These are phyloP conservation scores for Fusarium nisikadoi DNA, from an alignment of 2,329 filamentous ascomycete genomes.

Conservation along the genomic window DNA sequence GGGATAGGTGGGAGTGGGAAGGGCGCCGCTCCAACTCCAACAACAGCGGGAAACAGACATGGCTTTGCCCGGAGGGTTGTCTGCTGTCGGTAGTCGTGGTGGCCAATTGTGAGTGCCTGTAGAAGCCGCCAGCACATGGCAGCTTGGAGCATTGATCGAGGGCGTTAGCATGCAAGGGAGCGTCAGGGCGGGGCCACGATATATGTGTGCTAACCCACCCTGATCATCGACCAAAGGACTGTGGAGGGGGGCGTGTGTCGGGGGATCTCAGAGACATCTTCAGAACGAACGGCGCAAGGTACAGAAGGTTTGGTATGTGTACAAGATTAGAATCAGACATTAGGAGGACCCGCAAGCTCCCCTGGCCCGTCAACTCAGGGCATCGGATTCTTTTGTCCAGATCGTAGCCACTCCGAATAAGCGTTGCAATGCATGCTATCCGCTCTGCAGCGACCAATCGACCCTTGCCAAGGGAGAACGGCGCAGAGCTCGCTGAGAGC, in stretches of 20 bases:
- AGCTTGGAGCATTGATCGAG: slow-evolving; percentile 49
- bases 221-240: slow-evolving; percentile 39
- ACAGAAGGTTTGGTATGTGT: slow-evolving; percentile 48
- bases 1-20: slow-evolving; percentile 41
- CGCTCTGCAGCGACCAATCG: slow-evolving; percentile 25
- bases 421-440: slow-evolving; percentile 33
- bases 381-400: slow-evolving; percentile 45
- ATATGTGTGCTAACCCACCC: slow-evolving; percentile 34
- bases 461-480: slow-evolving; percentile 45
- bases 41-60: slow-evolving; percentile 42
- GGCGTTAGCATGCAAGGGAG: slow-evolving; percentile 53
- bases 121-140: slow-evolving; percentile 50
- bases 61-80: slow-evolving; percentile 44
- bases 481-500: slow-evolving; percentile 16
- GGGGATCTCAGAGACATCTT: slow-evolving; percentile 35
- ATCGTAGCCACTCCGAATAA: slow-evolving; percentile 33
- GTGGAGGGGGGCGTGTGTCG: slow-evolving; percentile 37
- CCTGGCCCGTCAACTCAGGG: slow-evolving; percentile 29
- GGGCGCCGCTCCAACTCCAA: slow-evolving; percentile 30
- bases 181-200: slow-evolving; percentile 43
- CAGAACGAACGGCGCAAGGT: slow-evolving; percentile 44
- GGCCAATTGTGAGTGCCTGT: slow-evolving; percentile 45
- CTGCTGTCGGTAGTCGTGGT: slow-evolving; percentile 40
- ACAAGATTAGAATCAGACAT: slow-evolving; percentile 56
- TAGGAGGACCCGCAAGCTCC: slow-evolving; percentile 39